Base-by-base conservation (phyloP, 1,284 basidiomycete species). In the Puccinia coronata region DNA sequence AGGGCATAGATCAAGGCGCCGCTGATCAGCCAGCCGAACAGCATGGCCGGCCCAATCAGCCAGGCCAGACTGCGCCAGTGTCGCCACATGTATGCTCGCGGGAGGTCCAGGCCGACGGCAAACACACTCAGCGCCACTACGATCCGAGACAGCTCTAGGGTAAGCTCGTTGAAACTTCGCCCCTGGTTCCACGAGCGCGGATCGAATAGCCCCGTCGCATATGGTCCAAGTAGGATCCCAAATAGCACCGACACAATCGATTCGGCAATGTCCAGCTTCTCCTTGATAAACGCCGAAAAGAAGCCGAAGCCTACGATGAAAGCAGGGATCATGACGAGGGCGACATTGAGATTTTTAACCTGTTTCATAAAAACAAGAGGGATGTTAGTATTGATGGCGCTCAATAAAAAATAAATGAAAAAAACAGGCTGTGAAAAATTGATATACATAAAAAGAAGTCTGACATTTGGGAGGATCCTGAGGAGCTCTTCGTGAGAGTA, bases 101-200 rank as follows among this genome's bases (percentile, higher is more conserved):
- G 95, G 84, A 97, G 88, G 65, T 86, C 87, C 53, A 99, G 96
- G 3, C 97, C 97, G 82, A 99, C 94, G 12, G 96, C 95, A 86
- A 99, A 99, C 5, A 99, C 96, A 55, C 95, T 95, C 80, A 99
- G 93, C 4, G 96, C 96, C 71, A 99, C 91, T 79, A 98, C 93
- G 81, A 99, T 92, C 25, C 96, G 90, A 31, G 95, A 95, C 84
- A 99, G 89, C 87, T 99, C 97, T 82, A 88, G 84, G 1, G 87
- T 87, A 79, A 88, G 84, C 67, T 87, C 85, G 80, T 87, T 83
- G 39, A 83, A 83, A 31, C 83, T 73, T 31, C 82, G 57, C 61
- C 86, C 88, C 69, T 88, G 87, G 11, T 90, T 92, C 96, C 96
- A 51, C 0, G 88, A 87, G 63, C 92, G 89, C 9, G 96, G 96